Conservation (phyloP, 2,329 filamentous ascomycete species). For the Stachybotrys elegans region DNA sequence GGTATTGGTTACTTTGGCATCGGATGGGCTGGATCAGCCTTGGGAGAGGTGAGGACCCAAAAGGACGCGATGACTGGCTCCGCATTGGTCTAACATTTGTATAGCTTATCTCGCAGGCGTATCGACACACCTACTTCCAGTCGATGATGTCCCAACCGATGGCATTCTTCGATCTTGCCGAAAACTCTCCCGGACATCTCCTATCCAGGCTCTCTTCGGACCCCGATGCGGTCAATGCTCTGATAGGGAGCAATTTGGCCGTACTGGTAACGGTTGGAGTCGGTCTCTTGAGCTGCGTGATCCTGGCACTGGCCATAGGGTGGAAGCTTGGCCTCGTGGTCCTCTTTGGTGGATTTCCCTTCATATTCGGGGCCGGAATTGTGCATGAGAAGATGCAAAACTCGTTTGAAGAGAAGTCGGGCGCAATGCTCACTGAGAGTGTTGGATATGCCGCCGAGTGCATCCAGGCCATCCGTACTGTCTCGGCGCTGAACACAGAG, state of each 20-base stretch:
- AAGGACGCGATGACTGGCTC: too few species aligned
- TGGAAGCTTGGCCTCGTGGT: neutral
- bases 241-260: neutral
- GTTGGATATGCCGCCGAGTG: neutral
- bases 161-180: neutral
- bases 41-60: neutral
- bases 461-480: neutral
- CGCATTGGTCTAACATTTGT: neutral
- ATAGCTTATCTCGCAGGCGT: neutral
- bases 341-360: neutral
- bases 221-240: neutral
- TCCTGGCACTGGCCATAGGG: neutral
- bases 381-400: neutral
- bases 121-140: neutral
- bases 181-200: neutral
- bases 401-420: neutral
- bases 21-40: neutral
- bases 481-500: neutral
- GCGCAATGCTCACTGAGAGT: constrained; percentile 1
- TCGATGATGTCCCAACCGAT: neutral
- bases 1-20: too few species aligned
- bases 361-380: neutral
- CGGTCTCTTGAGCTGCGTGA: neutral
- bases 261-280: neutral
- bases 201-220: neutral